These are phyloP conservation scores for Ceratobasidium sp. DNA, from an alignment of 1,284 basidiomycete genomes.

Conservation along the genomic window DNA sequence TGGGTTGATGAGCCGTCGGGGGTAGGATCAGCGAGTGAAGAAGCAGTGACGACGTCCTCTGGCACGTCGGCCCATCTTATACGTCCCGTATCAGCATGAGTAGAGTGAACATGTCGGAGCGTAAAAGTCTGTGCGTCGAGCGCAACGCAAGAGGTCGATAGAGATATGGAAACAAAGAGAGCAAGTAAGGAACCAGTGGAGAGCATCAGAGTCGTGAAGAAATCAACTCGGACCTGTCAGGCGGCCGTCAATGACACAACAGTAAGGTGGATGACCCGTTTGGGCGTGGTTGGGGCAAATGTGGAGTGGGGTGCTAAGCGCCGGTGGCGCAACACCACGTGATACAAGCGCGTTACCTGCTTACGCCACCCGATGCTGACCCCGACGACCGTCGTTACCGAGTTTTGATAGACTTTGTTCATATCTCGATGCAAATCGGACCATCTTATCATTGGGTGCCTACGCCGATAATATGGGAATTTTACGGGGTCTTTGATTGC, in stretches of 20 bases:
- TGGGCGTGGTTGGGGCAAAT: constrained; percentile 26
- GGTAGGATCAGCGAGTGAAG: constrained; percentile 1
- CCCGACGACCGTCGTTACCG: too few species aligned
- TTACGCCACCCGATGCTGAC: too few species aligned
- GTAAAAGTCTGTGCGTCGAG: constrained; percentile 28
- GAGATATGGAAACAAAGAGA: constrained; percentile 23
- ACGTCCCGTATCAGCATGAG: constrained; percentile 24
- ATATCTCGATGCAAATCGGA: neutral
- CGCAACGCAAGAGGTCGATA: constrained; percentile 20
- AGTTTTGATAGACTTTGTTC: constrained; percentile 13
- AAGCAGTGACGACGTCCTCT: constrained; percentile 10
- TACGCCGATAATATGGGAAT: neutral
- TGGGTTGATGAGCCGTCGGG: constrained; percentile 27
- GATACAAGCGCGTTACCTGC: neutral
- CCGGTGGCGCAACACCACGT: constrained; percentile 11
- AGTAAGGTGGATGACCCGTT: neutral
- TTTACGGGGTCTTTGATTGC: neutral
- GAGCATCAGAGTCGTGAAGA: constrained; percentile 16
- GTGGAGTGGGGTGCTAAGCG: neutral
- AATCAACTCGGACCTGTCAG: constrained; percentile 8
- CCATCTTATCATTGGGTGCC: neutral
- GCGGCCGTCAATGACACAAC: constrained; percentile 15
- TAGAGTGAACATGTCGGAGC: constrained; percentile 31
- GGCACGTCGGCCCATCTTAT: constrained; percentile 30
- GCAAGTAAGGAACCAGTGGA: constrained; percentile 2